A percentile compares a stretch with the other conserved stretches of the same genome.
phyloP scores from a whole-genome alignment of 169 alveolate genomes.

The Plasmodium relictum region DNA sequence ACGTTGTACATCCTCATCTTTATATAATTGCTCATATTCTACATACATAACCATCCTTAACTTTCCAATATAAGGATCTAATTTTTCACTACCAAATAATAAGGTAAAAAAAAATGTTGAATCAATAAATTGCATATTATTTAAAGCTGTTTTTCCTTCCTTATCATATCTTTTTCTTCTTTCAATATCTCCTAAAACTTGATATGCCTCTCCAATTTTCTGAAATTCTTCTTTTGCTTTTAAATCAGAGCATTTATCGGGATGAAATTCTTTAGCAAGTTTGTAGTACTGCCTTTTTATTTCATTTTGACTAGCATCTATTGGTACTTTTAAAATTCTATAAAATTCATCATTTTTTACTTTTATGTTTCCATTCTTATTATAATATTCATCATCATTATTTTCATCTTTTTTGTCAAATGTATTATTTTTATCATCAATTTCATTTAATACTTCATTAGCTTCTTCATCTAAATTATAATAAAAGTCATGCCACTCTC shows the following conservation, averaged over 20 bases:
- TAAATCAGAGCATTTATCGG: constrained; percentile 94
- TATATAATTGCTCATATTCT: constrained; percentile 84
- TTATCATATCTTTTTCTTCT: constrained; percentile 93
- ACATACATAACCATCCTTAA: constrained; percentile 89
- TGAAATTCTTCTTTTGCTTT: constrained; percentile 91
- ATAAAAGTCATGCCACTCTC: constrained; percentile 89
- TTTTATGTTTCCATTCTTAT: constrained; percentile 38
- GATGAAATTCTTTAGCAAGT: constrained; percentile 93
- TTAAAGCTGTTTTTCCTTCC: constrained; percentile 93
- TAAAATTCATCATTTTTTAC: constrained; percentile 90
- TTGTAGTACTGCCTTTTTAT: constrained; percentile 89
- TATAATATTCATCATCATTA: constrained; percentile 61
- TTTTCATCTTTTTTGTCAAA: constrained; percentile 1
- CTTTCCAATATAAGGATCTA: constrained; percentile 92
- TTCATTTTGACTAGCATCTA: constrained; percentile 88
- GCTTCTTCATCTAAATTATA: constrained; percentile 88
- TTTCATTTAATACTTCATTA: constrained; percentile 72
- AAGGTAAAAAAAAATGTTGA: constrained; percentile 89
- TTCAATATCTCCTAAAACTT: constrained; percentile 95
- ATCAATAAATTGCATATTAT: constrained; percentile 93
- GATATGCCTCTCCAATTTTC: constrained; percentile 93
- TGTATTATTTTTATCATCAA: constrained; percentile 65
- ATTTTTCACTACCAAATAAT: constrained; percentile 92
- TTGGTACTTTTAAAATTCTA: constrained; percentile 87
- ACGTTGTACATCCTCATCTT: constrained; percentile 67